phyloP scores from a whole-genome alignment of 108 stramenopile genomes.

The Nitzschia sp. region DNA sequence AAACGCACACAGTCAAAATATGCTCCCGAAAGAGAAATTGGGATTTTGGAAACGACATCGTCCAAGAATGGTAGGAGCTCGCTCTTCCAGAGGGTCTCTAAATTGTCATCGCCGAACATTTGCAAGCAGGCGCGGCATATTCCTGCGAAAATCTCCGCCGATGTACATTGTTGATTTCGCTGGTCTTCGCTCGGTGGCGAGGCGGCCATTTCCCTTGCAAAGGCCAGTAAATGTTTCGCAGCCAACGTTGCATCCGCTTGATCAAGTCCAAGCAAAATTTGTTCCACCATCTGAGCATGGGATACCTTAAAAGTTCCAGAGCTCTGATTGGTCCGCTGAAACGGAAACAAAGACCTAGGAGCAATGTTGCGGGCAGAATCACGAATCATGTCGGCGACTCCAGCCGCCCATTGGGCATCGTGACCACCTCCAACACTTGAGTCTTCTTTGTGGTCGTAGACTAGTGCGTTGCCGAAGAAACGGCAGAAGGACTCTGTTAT shows the following conservation, averaged over 20 bases:
- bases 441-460: conserved; percentile 85
- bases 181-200: conserved; percentile 90
- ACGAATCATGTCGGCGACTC: conserved; percentile 83
- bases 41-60: conserved; percentile 75
- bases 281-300: conserved; percentile 74
- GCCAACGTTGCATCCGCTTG: conserved; percentile 35
- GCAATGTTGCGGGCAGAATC: conserved; percentile 79
- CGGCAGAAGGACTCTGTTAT: conserved; percentile 56
- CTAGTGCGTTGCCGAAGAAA: conserved; percentile 72
- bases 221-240: conserved; percentile 49
- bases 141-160: conserved; percentile 88
- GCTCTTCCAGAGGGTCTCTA: conserved; percentile 51
- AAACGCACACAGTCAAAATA: conserved; percentile 79
- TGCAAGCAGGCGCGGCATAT: conserved; percentile 55
- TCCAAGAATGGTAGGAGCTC: conserved; percentile 78
- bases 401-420: conserved; percentile 83
- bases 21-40: conserved; percentile 63
- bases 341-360: conserved; percentile 75
- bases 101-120: conserved; percentile 38
- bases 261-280: conserved; percentile 53
- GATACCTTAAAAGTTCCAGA: conserved; percentile 77
- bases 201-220: conserved; percentile 67
- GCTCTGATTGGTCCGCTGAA: conserved; percentile 77
- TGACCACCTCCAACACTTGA: conserved; percentile 83
- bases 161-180: conserved; percentile 75